phyloP scores from a whole-genome alignment of 225 moss, liverwort and hornwort genomes.

The Bryum argenteum region DNA sequence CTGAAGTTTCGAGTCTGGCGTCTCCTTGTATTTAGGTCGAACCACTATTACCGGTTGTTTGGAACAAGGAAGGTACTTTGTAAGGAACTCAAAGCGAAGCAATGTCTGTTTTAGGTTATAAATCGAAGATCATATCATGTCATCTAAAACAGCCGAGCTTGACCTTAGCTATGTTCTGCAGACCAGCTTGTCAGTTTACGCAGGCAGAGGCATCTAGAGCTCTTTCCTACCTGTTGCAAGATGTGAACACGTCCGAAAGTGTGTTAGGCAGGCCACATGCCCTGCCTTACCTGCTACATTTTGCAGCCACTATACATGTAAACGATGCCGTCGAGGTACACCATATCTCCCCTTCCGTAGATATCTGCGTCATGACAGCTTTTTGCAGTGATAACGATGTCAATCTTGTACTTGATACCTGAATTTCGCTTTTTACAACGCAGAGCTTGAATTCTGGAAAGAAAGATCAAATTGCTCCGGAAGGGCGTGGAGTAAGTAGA shows the following conservation, averaged over 20 bases:
- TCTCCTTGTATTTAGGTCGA: conserved; percentile 8
- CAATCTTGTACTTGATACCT: conserved; percentile 9
- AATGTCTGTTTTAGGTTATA: conserved; percentile 20
- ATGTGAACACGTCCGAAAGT: conserved; percentile 77
- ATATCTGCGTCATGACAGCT: conserved; percentile 19
- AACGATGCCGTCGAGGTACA: conserved; percentile 67
- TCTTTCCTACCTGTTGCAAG: conserved; percentile 83
- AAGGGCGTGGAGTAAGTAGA: conserved; percentile 52
- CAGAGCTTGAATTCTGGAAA: conserved; percentile 70
- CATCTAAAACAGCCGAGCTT: conserved; percentile 28
- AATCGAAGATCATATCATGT: conserved; percentile 10
- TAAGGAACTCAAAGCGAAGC: not conserved
- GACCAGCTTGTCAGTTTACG: conserved; percentile 64
- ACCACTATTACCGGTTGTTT: conserved; percentile 6
- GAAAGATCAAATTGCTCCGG: conserved; percentile 53
- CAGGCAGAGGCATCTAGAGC: conserved; percentile 93
- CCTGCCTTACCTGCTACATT: conserved; percentile 87
- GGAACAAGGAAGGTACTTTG: not conserved
- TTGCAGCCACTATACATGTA: conserved; percentile 78
- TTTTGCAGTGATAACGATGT: conserved; percentile 21
- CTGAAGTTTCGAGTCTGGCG: not conserved
- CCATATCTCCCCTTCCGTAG: conserved; percentile 4
- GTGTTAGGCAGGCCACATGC: conserved; percentile 96
- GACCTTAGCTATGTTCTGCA: conserved; percentile 48
- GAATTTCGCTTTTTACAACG: conserved; percentile 24